phyloP scores from a whole-genome alignment of 2,329 filamentous ascomycete species.

The Penicillium vulpinum region DNA sequence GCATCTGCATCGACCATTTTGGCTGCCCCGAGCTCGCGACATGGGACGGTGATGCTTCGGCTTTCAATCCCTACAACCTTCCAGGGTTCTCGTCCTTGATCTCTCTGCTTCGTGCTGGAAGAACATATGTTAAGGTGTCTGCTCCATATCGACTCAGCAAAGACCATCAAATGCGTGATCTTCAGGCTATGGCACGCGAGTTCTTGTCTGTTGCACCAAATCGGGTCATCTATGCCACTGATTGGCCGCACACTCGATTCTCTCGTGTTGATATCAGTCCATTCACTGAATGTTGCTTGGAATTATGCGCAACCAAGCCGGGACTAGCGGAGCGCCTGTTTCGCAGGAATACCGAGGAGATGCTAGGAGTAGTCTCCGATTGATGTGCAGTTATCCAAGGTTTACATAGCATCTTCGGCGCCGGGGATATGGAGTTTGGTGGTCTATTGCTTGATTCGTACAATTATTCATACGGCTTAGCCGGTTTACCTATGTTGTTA shows the following conservation, averaged over 20 bases:
- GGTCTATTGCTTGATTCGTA: neutral
- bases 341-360: constrained; percentile 55
- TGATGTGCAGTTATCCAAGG: constrained; percentile 1
- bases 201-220: constrained; percentile 49
- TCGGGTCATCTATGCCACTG: constrained; percentile 59
- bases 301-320: constrained; percentile 53
- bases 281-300: constrained; percentile 56
- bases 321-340: constrained; percentile 54
- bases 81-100: constrained; percentile 54
- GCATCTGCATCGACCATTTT: constrained; percentile 62
- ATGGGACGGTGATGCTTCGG: constrained; percentile 11
- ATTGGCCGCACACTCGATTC: constrained; percentile 66
- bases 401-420: constrained; percentile 10
- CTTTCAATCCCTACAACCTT: constrained; percentile 47
- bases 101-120: constrained; percentile 48
- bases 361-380: constrained; percentile 42
- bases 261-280: constrained; percentile 57
- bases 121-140: constrained; percentile 60
- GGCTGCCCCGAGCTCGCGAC: constrained; percentile 49
- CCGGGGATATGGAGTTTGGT: constrained; percentile 8
- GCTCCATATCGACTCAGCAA: constrained; percentile 58
- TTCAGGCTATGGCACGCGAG: constrained; percentile 53
- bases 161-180: constrained; percentile 46
- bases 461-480: neutral
- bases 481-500: neutral